Percentiles rank a stretch among this genome's conserved stretches.
Evolutionary conservation across 352 stramenopile genomes (phyloP).

Genomic region (Halophytophthora polymorphica): DNA sequence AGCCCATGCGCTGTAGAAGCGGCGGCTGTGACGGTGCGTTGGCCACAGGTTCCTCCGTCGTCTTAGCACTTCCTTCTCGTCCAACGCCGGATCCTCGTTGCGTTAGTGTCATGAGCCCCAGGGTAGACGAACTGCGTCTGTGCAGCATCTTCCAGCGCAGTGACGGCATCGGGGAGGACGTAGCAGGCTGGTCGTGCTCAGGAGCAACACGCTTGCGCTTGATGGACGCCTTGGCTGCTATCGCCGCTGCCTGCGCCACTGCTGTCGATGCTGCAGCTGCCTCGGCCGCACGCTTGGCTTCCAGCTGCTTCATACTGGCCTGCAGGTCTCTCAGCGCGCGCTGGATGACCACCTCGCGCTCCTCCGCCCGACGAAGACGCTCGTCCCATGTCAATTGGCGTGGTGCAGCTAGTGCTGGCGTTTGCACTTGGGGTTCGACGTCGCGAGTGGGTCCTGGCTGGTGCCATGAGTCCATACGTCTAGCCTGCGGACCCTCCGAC

Average conservation of each 20-base stretch:
- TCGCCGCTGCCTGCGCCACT: neutral
- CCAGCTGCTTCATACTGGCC: constrained; percentile 11
- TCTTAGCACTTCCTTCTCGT: neutral
- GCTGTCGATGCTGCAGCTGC: neutral
- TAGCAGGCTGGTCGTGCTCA: too few relatives aligned
- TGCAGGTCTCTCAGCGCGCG: constrained; percentile 18
- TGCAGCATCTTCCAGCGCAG: neutral
- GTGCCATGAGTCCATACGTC: too few relatives aligned
- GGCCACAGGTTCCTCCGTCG: neutral
- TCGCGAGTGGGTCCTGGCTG: too few relatives aligned
- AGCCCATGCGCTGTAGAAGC: constrained; percentile 15
- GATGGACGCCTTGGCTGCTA: neutral
- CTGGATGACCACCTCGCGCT: constrained; percentile 19
- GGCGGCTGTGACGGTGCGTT: neutral
- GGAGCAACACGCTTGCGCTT: neutral
- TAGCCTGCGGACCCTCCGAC: too few relatives aligned
- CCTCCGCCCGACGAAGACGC: constrained; percentile 16
- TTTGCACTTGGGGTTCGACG: too few relatives aligned
- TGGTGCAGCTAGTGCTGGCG: neutral
- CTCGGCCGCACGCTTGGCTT: neutral
- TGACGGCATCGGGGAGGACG: too few relatives aligned
- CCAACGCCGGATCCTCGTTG: too few relatives aligned
- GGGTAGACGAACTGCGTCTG: constrained; percentile 2
- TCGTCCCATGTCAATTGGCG: constrained; percentile 4
- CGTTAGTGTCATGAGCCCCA: neutral